Evolutionary conservation across 176 grass and related monocot genomes (phyloP).

Genomic region (Rhynchospora tenuis): DNA sequence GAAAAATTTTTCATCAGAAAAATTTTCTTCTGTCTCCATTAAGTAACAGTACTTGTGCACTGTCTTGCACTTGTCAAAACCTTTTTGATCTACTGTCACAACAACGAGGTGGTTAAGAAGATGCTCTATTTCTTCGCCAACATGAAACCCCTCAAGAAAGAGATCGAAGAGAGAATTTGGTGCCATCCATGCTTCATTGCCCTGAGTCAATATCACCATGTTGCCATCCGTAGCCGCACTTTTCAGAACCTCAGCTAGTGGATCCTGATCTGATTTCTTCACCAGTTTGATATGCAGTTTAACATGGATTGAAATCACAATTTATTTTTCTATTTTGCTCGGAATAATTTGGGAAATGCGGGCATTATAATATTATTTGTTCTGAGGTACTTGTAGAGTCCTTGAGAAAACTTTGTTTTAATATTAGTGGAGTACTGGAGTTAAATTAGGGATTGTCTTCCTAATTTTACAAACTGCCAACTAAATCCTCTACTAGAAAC

Average conservation of each 20-base stretch:
- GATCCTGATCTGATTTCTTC: too few species aligned
- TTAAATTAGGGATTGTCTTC: too few species aligned
- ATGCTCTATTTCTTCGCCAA: slow-evolving; percentile 37
- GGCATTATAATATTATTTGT: too few species aligned
- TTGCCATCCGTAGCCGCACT: slow-evolving; percentile 33
- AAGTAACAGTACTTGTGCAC: slow-evolving; percentile 55
- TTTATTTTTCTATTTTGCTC: too few species aligned
- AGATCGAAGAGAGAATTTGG: slow-evolving; percentile 46
- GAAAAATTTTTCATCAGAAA: slow-evolving; percentile 18
- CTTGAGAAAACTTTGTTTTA: too few species aligned
- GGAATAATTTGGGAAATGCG: too few species aligned
- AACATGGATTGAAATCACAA: too few species aligned
- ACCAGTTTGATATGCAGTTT: too few species aligned
- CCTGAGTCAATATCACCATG: slow-evolving; percentile 42
- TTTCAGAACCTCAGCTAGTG: slow-evolving; percentile 15
- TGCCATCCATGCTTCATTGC: slow-evolving; percentile 46
- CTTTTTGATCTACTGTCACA: slow-evolving; percentile 42
- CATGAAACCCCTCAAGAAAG: slow-evolving; percentile 58
- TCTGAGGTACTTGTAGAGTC: too few species aligned
- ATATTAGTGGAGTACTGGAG: too few species aligned
- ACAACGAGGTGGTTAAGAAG: slow-evolving; percentile 40
- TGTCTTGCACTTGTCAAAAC: slow-evolving; percentile 32
- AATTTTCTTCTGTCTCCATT: slow-evolving; percentile 25
- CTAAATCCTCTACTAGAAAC: too few species aligned
- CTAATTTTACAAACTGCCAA: too few species aligned